Percentiles rank a stretch among this genome's conserved stretches.
Conservation (phyloP, 2,329 filamentous ascomycete species). For the Colletotrichum sp. region DNA sequence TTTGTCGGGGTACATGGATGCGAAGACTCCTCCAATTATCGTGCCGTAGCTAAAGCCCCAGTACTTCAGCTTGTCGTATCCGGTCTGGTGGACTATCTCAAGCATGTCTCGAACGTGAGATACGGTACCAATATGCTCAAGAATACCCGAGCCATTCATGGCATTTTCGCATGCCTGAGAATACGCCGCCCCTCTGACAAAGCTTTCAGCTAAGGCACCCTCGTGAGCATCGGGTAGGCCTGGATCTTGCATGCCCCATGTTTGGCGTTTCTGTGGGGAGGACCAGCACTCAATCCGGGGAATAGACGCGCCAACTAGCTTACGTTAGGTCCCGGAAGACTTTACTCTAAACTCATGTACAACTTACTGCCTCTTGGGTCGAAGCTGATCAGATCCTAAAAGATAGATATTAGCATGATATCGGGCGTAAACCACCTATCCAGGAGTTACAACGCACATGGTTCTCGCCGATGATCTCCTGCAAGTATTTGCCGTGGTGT, state of each 20-base stretch:
- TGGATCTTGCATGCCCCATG: slow-evolving; percentile 49
- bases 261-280: slow-evolving; percentile 40
- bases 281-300: slow-evolving; percentile 58
- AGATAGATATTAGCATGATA: background rate
- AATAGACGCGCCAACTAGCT: slow-evolving; percentile 49
- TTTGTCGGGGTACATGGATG: slow-evolving; percentile 55
- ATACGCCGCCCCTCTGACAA: slow-evolving; percentile 45
- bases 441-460: slow-evolving; percentile 35
- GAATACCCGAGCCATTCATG: slow-evolving; percentile 38
- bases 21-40: slow-evolving; percentile 56
- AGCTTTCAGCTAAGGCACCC: slow-evolving; percentile 49
- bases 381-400: slow-evolving; percentile 54
- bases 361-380: slow-evolving; percentile 52
- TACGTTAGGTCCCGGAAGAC: background rate
- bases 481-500: slow-evolving; percentile 35
- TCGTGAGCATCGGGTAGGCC: slow-evolving; percentile 52
- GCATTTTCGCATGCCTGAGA: slow-evolving; percentile 47
- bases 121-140: slow-evolving; percentile 47
- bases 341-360: too few relatives aligned
- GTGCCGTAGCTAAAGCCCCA: slow-evolving; percentile 64
- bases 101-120: slow-evolving; percentile 54
- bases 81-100: slow-evolving; percentile 47
- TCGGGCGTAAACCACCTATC: background rate
- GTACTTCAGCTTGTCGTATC: slow-evolving; percentile 49
- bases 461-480: slow-evolving; percentile 51